Conservation (phyloP, 257 asterid genomes). For the Jacaranda copaia region DNA sequence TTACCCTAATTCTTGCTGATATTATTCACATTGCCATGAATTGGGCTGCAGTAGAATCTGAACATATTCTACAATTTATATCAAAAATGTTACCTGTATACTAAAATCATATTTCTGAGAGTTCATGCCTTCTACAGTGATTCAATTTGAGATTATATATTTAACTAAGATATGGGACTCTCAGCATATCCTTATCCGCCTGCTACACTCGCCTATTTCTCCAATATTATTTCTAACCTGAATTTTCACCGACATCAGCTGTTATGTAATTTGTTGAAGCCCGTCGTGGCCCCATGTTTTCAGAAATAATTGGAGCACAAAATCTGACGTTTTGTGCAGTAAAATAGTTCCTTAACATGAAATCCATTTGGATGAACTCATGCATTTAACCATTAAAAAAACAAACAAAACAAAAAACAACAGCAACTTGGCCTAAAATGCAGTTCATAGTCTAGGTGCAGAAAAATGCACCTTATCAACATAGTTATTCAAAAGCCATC, state of each 20-base stretch:
- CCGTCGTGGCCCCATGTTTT: background rate
- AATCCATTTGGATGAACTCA: background rate
- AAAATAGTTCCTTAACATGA: background rate
- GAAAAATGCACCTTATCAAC: background rate
- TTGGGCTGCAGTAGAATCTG: background rate
- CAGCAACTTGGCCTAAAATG: background rate
- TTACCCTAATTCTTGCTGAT: no score
- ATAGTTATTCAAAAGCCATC: conserved; percentile 9
- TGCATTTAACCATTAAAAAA: background rate
- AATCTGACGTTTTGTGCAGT: background rate
- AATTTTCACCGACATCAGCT: background rate
- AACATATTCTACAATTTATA: background rate
- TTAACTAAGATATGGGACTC: background rate
- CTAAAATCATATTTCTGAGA: background rate
- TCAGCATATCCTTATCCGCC: background rate
- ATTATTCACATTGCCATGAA: no score
- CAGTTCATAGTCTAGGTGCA: background rate
- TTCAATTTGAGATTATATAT: background rate
- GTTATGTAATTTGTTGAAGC: background rate
- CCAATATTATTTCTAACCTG: background rate
- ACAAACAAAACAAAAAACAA: no score
- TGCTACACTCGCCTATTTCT: background rate
- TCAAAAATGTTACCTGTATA: background rate
- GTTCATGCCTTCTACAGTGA: background rate
- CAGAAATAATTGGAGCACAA: background rate